These are phyloP conservation scores for Gonium pectorale DNA, from an alignment of 139 green algal genomes.

Conservation along the genomic window DNA sequence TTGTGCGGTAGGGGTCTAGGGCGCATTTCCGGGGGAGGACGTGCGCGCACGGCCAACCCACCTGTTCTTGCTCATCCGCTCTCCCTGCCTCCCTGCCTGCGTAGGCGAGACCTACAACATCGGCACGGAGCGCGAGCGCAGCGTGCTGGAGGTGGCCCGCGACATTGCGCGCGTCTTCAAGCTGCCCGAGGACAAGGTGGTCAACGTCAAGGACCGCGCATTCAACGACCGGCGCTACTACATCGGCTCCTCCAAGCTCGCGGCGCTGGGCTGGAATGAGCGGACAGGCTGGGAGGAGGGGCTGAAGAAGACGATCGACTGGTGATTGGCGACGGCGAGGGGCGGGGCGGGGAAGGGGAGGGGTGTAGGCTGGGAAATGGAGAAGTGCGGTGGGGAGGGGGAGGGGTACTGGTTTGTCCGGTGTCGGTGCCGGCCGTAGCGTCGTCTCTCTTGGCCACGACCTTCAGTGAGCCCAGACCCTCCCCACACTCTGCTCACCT, in stretches of 20 bases:
- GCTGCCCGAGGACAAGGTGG: conserved; percentile 66
- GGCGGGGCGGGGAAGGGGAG: too few relatives aligned
- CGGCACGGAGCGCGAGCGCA: conserved; percentile 93
- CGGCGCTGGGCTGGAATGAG: conserved; percentile 92
- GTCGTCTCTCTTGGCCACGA: too few relatives aligned
- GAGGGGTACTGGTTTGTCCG: too few relatives aligned
- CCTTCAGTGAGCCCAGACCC: too few relatives aligned
- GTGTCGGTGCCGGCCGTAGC: too few relatives aligned
- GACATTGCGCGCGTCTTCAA: conserved; percentile 76
- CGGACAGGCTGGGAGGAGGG: conserved; percentile 91
- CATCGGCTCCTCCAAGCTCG: conserved; percentile 95
- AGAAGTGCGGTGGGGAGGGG: too few relatives aligned
- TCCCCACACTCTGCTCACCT: too few relatives aligned
- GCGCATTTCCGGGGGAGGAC: too few relatives aligned
- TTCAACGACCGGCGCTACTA: conserved; percentile 97
- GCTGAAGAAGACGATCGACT: conserved; percentile 92
- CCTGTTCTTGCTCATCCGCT: not conserved
- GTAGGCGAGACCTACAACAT: conserved; percentile 97
- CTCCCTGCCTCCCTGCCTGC: not conserved
- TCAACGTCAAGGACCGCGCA: conserved; percentile 78
- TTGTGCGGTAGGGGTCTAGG: too few relatives aligned
- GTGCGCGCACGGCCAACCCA: not conserved
- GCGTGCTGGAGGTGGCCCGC: conserved; percentile 87
- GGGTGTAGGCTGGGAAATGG: too few relatives aligned
- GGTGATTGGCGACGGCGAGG: too few relatives aligned